phyloP scores from a whole-genome alignment of 106 monocot species.

The Gastrodia elata region DNA sequence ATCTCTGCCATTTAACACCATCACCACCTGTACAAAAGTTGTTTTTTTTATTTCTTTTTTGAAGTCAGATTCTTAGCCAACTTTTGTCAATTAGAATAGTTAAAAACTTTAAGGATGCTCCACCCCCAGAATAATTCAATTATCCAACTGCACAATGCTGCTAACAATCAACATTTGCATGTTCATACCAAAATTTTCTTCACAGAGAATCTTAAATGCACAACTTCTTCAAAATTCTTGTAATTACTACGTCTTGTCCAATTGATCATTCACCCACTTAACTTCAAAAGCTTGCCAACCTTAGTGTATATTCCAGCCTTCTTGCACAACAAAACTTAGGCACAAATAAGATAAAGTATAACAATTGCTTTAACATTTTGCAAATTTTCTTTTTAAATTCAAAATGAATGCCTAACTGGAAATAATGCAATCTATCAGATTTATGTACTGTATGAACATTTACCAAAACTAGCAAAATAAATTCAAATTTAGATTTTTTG shows the following conservation, averaged over 20 bases:
- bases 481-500: neutral
- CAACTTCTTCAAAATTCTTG: neutral
- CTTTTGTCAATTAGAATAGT: neutral
- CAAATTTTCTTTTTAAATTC: too few relatives aligned
- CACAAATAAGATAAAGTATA: neutral
- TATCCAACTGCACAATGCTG: neutral
- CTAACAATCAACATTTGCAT: neutral
- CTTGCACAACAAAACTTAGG: neutral
- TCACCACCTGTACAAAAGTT: neutral
- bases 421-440: neutral
- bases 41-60: neutral
- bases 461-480: neutral
- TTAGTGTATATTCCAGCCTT: neutral
- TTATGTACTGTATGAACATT: neutral
- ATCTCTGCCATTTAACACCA: neutral
- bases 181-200: neutral
- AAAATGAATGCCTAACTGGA: neutral
- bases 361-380: too few relatives aligned
- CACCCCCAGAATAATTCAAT: neutral
- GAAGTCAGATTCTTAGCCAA: neutral
- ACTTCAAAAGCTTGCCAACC: neutral
- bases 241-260: neutral
- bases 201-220: neutral
- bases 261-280: too few relatives aligned
- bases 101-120: neutral